Conservation (phyloP, 83 land plant genomes). For the Thuja plicata region DNA sequence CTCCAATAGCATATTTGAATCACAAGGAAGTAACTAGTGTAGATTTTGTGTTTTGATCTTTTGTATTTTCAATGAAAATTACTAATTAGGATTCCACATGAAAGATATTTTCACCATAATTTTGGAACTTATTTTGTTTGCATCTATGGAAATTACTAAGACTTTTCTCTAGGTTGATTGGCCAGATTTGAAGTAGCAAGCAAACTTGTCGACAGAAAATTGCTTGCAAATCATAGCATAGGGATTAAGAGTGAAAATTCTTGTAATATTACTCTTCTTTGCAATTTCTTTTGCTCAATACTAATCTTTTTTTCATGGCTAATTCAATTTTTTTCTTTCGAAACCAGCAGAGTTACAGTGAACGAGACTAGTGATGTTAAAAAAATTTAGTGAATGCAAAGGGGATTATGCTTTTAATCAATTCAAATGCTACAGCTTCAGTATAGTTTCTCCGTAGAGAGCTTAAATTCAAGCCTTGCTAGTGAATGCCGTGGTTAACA, state of each 20-base stretch:
- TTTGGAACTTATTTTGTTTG: not conserved
- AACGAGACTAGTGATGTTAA: constrained; percentile 47
- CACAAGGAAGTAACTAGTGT: not conserved
- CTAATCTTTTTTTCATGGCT: constrained; percentile 63
- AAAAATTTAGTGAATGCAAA: constrained; percentile 44
- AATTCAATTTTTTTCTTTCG: constrained; percentile 49
- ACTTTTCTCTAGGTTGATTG: not conserved
- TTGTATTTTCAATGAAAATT: too few species aligned
- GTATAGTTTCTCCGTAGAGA: constrained; percentile 70
- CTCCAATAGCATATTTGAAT: not conserved
- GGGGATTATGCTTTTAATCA: constrained; percentile 56
- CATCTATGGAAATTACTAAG: not conserved
- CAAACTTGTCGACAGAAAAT: not conserved
- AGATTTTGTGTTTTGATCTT: not conserved
- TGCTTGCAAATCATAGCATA: not conserved
- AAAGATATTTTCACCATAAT: not conserved
- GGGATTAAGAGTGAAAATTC: constrained; percentile 52
- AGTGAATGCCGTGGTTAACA: constrained; percentile 63
- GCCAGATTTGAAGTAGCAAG: not conserved
- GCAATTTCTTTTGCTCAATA: constrained; percentile 50
- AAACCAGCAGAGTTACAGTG: constrained; percentile 45
- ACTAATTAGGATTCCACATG: not conserved
- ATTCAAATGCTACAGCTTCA: constrained; percentile 69
- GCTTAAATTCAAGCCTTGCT: constrained; percentile 51
- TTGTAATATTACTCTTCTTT: constrained; percentile 48